Evolutionary conservation across 208 protist genomes (phyloP).

Genomic region (Crithidia fasciculata): DNA sequence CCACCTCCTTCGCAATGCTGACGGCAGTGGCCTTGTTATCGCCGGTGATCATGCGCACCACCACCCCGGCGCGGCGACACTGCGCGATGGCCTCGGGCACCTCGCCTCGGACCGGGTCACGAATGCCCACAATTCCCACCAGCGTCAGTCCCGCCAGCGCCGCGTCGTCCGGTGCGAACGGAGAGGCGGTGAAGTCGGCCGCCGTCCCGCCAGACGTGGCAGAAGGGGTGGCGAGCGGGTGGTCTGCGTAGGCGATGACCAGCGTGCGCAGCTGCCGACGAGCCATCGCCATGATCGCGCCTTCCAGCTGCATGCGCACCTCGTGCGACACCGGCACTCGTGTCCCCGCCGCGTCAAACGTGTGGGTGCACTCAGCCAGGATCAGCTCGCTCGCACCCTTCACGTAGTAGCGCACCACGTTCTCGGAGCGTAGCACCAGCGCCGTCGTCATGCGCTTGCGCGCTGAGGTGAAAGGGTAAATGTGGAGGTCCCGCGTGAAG

Average conservation of each 20-base stretch:
- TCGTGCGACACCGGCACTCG: conserved; percentile 43
- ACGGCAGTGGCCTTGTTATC: conserved; percentile 93
- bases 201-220: background rate
- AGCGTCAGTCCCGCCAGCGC: conserved; percentile 42
- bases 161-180: conserved; percentile 42
- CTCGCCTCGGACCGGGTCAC: conserved; percentile 94
- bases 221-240: conserved; percentile 2
- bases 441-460: conserved; percentile 81
- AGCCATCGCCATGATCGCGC: conserved; percentile 53
- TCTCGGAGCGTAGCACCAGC: conserved; percentile 39
- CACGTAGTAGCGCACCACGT: conserved; percentile 65
- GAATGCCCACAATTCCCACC: conserved; percentile 87
- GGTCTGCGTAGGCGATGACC: conserved; percentile 68
- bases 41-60: conserved; percentile 97
- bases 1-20: conserved; percentile 83
- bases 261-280: conserved; percentile 70
- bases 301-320: conserved; percentile 45
- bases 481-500: conserved; percentile 31
- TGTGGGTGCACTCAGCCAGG: conserved; percentile 46
- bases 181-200: conserved; percentile 28
- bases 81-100: conserved; percentile 86
- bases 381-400: conserved; percentile 76
- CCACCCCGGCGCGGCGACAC: conserved; percentile 93
- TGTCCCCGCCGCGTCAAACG: conserved; percentile 36
- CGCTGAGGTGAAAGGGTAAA: conserved; percentile 81